Evolutionary conservation across 495 filamentous ascomycete genomes (phyloP).

Genomic region (Trichoderma virens): DNA sequence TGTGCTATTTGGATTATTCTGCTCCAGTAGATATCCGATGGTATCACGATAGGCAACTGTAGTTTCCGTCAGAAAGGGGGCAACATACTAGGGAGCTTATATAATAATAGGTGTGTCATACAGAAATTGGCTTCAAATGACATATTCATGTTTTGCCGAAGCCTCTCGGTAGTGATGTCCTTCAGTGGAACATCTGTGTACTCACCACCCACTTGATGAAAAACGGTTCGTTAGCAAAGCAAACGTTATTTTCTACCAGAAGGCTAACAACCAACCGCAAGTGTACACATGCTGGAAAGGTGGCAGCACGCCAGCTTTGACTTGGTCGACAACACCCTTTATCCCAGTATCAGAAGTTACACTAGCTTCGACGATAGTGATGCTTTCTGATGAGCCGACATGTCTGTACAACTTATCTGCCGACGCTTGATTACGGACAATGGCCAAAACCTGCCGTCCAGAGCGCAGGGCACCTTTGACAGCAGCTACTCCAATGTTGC

Average conservation of each 20-base stretch:
- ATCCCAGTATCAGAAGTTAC: slow-evolving; percentile 26
- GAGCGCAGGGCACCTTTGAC: slow-evolving; percentile 24
- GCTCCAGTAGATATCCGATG: slow-evolving; percentile 30
- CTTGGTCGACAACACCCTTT: slow-evolving; percentile 30
- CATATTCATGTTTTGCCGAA: slow-evolving; percentile 26
- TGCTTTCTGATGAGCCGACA: slow-evolving; percentile 25
- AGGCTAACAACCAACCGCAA: slow-evolving; percentile 20
- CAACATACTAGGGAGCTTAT: neutral
- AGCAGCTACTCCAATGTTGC: slow-evolving; percentile 35
- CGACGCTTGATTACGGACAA: slow-evolving; percentile 32
- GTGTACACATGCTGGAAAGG: slow-evolving; percentile 35
- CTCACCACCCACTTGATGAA: slow-evolving; percentile 22
- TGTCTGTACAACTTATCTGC: slow-evolving; percentile 31
- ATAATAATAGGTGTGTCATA: slow-evolving; percentile 15
- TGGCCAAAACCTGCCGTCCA: slow-evolving; percentile 28
- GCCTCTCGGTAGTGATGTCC: slow-evolving; percentile 20
- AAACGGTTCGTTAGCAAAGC: neutral
- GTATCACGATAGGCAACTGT: slow-evolving; percentile 33
- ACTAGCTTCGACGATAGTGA: slow-evolving; percentile 29
- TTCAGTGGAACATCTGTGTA: slow-evolving; percentile 22
- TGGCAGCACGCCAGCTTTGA: slow-evolving; percentile 29
- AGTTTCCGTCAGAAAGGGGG: neutral
- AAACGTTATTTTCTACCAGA: neutral
- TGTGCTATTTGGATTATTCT: slow-evolving; percentile 24
- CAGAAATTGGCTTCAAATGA: slow-evolving; percentile 35